A percentile compares a stretch with the other conserved stretches of the same genome.
These are phyloP conservation scores for Paramecium primaurelia DNA, from an alignment of 73 alveolate species.

Conservation along the genomic window DNA sequence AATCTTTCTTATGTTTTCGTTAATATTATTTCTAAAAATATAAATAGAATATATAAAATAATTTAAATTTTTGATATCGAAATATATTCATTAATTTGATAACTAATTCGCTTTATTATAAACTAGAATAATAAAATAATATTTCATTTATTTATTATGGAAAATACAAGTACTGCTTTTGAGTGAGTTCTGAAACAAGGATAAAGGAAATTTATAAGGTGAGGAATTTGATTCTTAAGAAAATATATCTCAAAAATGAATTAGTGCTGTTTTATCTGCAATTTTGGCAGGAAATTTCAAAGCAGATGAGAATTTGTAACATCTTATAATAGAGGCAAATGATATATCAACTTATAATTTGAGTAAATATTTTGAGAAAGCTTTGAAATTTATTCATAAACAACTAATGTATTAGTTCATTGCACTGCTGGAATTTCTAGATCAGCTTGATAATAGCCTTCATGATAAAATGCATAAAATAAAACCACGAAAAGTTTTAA, in stretches of 20 bases:
- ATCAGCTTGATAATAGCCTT: slow-evolving; percentile 85
- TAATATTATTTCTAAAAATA: no score
- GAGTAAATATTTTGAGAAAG: background rate
- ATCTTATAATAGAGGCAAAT: background rate
- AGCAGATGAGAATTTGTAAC: background rate
- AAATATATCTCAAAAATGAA: background rate
- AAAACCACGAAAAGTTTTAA: background rate
- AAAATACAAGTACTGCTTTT: background rate
- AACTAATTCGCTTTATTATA: no score
- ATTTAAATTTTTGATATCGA: no score
- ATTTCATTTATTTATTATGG: background rate
- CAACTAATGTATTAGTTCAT: slow-evolving; percentile 81
- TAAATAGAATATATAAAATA: no score
- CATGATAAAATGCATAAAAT: slow-evolving; percentile 74
- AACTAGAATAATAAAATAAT: no score
- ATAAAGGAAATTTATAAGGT: background rate
- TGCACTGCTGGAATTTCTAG: slow-evolving; percentile 92
- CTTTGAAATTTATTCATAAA: slow-evolving; percentile 27
- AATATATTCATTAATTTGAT: no score
- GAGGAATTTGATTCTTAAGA: background rate
- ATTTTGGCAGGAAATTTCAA: background rate
- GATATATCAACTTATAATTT: background rate
- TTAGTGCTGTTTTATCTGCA: background rate
- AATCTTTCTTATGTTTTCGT: no score
- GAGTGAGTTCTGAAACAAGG: background rate